A percentile compares a stretch with the other conserved stretches of the same genome.
Conservation (phyloP, 2,329 filamentous ascomycete genomes). For the Fusarium longipes region DNA sequence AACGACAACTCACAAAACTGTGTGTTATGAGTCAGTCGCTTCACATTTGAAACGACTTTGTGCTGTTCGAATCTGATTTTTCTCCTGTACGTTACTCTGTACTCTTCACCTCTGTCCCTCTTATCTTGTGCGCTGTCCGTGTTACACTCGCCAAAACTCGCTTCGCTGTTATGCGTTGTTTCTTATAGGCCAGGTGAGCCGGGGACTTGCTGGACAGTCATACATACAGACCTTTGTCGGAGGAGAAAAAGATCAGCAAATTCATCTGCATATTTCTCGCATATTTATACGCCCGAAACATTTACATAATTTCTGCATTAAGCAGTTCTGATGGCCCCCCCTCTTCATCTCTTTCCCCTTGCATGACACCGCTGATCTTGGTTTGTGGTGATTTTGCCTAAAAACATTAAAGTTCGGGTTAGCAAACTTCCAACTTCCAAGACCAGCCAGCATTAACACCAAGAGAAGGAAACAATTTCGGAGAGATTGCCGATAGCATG, state of each 20-base stretch:
- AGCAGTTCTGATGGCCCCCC: background rate
- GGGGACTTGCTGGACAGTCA: background rate
- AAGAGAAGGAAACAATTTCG: background rate
- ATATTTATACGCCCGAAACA: background rate
- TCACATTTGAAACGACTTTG: background rate
- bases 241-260: background rate
- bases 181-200: background rate
- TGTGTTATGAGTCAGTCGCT: background rate
- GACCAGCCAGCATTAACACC: slow-evolving; percentile 14
- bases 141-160: slow-evolving; percentile 29
- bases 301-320: background rate
- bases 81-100: background rate
- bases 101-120: background rate
- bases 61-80: background rate
- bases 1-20: background rate
- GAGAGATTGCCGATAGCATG: slow-evolving; percentile 22
- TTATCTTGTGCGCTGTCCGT: slow-evolving; percentile 12
- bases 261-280: background rate
- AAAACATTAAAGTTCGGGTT: slow-evolving; percentile 15
- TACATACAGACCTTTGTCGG: background rate
- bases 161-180: background rate
- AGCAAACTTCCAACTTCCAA: background rate
- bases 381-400: slow-evolving; percentile 14
- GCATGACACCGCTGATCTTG: slow-evolving; percentile 5
- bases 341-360: slow-evolving; percentile 4